Percentiles rank a stretch among this genome's conserved stretches.
Conservation (phyloP, 2,329 filamentous ascomycete species). For the Epichloe uncinata region DNA sequence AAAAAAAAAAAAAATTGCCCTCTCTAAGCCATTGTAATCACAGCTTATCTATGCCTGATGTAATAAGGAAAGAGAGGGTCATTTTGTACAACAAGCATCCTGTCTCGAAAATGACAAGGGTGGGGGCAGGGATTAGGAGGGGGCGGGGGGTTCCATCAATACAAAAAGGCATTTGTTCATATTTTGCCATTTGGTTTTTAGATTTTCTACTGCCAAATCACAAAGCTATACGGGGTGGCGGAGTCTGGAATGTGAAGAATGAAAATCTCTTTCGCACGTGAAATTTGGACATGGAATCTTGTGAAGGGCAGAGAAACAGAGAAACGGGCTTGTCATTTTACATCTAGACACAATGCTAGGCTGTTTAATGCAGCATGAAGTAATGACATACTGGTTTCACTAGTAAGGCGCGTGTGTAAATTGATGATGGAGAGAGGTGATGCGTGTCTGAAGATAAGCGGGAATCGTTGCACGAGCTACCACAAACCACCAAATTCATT, state of each 20-base stretch:
- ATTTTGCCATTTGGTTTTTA: neutral
- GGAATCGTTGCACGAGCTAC: too few relatives aligned
- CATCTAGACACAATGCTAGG: neutral
- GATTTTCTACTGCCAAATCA: neutral
- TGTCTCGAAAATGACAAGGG: neutral
- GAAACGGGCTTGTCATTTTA: neutral
- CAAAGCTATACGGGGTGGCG: neutral
- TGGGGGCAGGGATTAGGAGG: neutral
- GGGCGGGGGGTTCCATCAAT: neutral
- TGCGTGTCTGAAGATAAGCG: too few relatives aligned
- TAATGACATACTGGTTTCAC: neutral
- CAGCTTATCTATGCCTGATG: neutral
- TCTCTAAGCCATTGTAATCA: neutral
- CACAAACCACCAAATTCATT: too few relatives aligned
- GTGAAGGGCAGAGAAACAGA: neutral
- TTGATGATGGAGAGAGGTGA: too few relatives aligned
- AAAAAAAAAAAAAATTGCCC: neutral
- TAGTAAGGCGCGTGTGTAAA: neutral
- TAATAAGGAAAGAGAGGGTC: neutral
- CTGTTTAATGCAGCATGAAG: neutral
- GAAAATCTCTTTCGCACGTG: neutral
- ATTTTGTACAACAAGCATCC: conserved; percentile 6
- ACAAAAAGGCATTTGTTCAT: conserved; percentile 3
- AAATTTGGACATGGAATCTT: conserved; percentile 2
- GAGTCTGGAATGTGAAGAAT: conserved; percentile 1